Conservation (phyloP, 805 yeast genomes). For the Yamadazyma paraphyllophila region DNA sequence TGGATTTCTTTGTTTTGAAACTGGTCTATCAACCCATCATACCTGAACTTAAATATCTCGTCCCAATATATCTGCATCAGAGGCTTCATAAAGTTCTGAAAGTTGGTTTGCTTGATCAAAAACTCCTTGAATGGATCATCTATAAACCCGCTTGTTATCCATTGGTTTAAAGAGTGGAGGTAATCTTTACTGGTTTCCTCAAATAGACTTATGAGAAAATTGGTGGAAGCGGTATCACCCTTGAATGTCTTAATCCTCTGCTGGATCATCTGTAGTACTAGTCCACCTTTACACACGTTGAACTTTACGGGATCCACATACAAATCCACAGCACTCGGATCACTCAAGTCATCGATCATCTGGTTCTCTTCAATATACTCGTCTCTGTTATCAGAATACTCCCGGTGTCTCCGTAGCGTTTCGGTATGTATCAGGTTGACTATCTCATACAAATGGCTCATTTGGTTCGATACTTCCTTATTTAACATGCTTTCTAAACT, state of each 20-base stretch:
- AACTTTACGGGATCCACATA: slow-evolving; percentile 49
- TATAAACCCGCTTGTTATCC: slow-evolving; percentile 75
- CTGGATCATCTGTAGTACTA: slow-evolving; percentile 62
- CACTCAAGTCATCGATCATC: slow-evolving; percentile 30
- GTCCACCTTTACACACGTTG: slow-evolving; percentile 73
- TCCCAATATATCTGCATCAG: slow-evolving; percentile 69
- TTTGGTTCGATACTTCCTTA: slow-evolving; percentile 24
- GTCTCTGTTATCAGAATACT: slow-evolving; percentile 29
- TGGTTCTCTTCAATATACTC: slow-evolving; percentile 2
- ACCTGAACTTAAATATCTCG: slow-evolving; percentile 67
- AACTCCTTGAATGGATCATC: slow-evolving; percentile 84
- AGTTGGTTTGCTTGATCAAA: slow-evolving; percentile 51
- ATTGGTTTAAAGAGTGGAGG: slow-evolving; percentile 64
- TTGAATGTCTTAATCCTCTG: slow-evolving; percentile 51
- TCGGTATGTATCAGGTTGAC: slow-evolving; percentile 50
- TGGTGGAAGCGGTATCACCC: slow-evolving; percentile 62
- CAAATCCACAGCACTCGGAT: slow-evolving; percentile 48
- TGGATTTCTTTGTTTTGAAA: slow-evolving; percentile 54
- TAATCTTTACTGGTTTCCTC: slow-evolving; percentile 62
- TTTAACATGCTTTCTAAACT: slow-evolving; percentile 45
- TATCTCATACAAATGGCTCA: slow-evolving; percentile 60
- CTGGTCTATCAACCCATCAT: slow-evolving; percentile 72
- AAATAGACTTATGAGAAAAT: slow-evolving; percentile 53
- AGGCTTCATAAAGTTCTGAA: slow-evolving; percentile 24
- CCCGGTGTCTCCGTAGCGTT: slow-evolving; percentile 35